Conservation (phyloP, 805 yeast genomes). For the Komagataella ulmi region DNA sequence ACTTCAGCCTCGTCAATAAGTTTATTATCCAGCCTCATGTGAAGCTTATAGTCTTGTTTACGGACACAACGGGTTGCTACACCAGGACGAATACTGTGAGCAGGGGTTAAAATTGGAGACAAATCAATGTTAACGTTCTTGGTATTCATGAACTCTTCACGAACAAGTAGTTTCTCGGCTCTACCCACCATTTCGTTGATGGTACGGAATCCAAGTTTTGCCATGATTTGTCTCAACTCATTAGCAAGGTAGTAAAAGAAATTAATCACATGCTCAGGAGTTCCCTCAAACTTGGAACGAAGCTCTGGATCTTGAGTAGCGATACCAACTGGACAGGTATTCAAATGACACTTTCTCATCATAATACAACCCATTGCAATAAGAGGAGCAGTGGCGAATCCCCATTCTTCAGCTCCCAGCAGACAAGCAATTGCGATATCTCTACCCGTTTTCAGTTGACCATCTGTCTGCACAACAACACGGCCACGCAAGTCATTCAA, state of each 20-base stretch:
- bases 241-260: constrained; percentile 91
- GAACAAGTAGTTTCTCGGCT: constrained; percentile 77
- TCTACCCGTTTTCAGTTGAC: constrained; percentile 93
- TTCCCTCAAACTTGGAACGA: constrained; percentile 85
- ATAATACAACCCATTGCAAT: constrained; percentile 96
- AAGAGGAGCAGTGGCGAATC: constrained; percentile 93
- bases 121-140: constrained; percentile 87
- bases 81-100: constrained; percentile 92
- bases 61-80: constrained; percentile 87
- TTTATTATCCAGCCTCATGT: constrained; percentile 89
- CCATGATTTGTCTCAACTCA: constrained; percentile 88
- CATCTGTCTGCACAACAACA: constrained; percentile 95
- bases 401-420: constrained; percentile 97
- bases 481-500: constrained; percentile 93
- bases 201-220: constrained; percentile 87
- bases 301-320: constrained; percentile 96
- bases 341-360: constrained; percentile 90
- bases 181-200: constrained; percentile 97
- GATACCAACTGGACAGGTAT: constrained; percentile 96
- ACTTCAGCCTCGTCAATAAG: constrained; percentile 91
- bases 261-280: constrained; percentile 97
- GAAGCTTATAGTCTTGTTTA: constrained; percentile 89
- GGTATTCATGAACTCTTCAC: constrained; percentile 75
- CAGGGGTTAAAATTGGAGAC: constrained; percentile 92
- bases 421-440: constrained; percentile 94